These are phyloP conservation scores for Gremmenia infestans DNA, from an alignment of 2,329 filamentous ascomycete species.

Conservation along the genomic window DNA sequence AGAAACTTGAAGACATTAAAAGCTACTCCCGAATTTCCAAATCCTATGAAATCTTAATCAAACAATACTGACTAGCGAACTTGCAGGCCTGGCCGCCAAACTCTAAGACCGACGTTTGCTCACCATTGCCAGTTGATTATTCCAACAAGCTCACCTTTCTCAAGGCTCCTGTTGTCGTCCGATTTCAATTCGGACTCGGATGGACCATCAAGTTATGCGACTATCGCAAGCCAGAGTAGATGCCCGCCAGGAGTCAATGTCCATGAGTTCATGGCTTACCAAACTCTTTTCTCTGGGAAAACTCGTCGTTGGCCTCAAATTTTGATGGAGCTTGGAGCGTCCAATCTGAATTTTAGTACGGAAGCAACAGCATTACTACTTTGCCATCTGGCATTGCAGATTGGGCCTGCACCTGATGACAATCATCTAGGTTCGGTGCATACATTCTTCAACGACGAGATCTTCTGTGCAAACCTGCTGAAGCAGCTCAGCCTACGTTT, in stretches of 20 bases:
- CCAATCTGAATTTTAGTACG: conserved; percentile 55
- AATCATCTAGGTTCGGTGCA: conserved; percentile 44
- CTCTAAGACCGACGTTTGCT: conserved; percentile 26
- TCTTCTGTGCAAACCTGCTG: conserved; percentile 45
- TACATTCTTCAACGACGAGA: conserved; percentile 41
- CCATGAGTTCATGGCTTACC: conserved; percentile 45
- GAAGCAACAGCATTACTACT: conserved; percentile 46
- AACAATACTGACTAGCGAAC: no score
- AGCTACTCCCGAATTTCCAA: no score
- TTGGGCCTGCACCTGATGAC: conserved; percentile 40
- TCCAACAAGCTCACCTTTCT: conserved; percentile 28
- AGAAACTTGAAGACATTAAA: conserved; percentile 6
- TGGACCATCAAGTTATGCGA: conserved; percentile 37
- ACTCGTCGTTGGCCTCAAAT: conserved; percentile 43
- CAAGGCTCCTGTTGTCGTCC: conserved; percentile 9
- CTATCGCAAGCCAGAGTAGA: conserved; percentile 40
- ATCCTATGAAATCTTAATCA: no score
- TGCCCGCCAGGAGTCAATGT: conserved; percentile 43
- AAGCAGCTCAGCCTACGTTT: conserved; percentile 45
- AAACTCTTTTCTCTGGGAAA: conserved; percentile 40
- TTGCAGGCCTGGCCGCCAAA: not conserved
- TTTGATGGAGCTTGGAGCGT: conserved; percentile 44
- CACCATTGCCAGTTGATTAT: conserved; percentile 34
- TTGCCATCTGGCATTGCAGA: conserved; percentile 47
- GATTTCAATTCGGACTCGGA: conserved; percentile 16